These are phyloP conservation scores for Pythium vanterpoolii DNA, from an alignment of 352 stramenopile species.

Conservation along the genomic window DNA sequence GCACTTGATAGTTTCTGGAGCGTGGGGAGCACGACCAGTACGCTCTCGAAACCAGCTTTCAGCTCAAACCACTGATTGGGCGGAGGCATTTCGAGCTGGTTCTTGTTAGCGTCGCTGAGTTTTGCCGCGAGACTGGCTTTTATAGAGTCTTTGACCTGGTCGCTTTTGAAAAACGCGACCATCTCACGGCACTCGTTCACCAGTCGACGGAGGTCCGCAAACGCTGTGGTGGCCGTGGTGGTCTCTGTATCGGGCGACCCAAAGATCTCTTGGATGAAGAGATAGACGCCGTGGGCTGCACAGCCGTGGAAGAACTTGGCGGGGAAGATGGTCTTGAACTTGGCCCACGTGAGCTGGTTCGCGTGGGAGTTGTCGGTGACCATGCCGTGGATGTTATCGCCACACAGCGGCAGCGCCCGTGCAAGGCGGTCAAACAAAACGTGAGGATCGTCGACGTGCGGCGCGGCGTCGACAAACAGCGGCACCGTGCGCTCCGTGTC, in stretches of 20 bases:
- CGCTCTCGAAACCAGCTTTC: constrained; percentile 18
- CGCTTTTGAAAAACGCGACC: constrained; percentile 13
- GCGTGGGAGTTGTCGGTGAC: constrained; percentile 26
- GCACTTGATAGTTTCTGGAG: constrained; percentile 5
- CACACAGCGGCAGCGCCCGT: constrained; percentile 2
- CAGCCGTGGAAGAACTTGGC: constrained; percentile 31
- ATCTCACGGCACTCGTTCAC: constrained; percentile 21
- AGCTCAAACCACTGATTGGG: constrained; percentile 14
- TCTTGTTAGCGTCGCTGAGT: neutral
- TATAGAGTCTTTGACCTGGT: neutral
- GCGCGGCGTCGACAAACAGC: constrained; percentile 7
- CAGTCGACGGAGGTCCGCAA: constrained; percentile 15
- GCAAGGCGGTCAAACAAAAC: constrained; percentile 5
- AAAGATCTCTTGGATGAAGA: constrained; percentile 30
- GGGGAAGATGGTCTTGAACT: constrained; percentile 22
- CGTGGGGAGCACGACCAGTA: constrained; percentile 10
- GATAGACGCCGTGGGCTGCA: constrained; percentile 22
- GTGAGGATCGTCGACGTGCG: neutral
- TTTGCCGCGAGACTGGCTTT: neutral
- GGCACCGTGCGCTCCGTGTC: neutral
- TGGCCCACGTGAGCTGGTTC: constrained; percentile 22
- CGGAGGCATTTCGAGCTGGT: constrained; percentile 11
- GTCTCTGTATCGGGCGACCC: neutral
- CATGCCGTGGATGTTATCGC: constrained; percentile 14
- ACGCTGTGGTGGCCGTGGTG: neutral